Conservation (phyloP, 2,329 filamentous ascomycete species). For the Colletotrichum sp. region DNA sequence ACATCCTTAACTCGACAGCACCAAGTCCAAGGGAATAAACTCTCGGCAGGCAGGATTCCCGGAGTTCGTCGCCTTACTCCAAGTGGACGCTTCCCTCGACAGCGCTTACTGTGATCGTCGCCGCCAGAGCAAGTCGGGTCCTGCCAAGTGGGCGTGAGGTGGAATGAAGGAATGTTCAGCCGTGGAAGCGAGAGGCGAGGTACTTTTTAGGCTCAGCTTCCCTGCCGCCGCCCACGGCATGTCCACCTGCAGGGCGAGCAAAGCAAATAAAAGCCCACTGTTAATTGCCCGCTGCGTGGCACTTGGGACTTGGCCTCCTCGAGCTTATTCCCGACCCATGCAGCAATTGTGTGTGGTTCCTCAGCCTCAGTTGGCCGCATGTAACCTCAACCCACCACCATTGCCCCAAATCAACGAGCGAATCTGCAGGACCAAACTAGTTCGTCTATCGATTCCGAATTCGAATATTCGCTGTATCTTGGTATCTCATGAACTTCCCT, state of each 20-base stretch:
- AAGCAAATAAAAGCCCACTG: not conserved
- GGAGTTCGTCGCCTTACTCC: not conserved
- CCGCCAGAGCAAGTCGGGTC: not conserved
- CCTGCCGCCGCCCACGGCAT: not conserved
- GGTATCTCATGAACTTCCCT: not conserved
- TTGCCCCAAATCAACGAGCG: not conserved
- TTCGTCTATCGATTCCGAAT: not conserved
- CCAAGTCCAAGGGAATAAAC: not conserved
- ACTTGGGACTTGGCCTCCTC: not conserved
- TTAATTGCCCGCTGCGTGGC: not conserved
- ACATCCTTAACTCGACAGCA: not conserved
- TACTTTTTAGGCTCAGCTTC: not conserved
- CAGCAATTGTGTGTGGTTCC: not conserved
- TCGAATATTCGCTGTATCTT: not conserved
- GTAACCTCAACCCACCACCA: not conserved
- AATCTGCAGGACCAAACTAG: not conserved
- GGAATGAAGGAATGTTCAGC: not conserved
- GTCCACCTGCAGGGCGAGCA: not conserved
- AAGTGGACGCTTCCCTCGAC: not conserved
- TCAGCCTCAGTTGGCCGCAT: not conserved
- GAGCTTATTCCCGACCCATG: not conserved
- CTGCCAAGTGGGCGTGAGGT: not conserved
- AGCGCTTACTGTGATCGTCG: conserved; percentile 1
- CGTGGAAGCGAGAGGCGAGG: not conserved
- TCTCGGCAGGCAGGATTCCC: not conserved